Evolutionary conservation across 176 grass and related monocot species (phyloP), one percentile per base, ranked within the genome.

Genomic region (Carex pumila): DNA sequence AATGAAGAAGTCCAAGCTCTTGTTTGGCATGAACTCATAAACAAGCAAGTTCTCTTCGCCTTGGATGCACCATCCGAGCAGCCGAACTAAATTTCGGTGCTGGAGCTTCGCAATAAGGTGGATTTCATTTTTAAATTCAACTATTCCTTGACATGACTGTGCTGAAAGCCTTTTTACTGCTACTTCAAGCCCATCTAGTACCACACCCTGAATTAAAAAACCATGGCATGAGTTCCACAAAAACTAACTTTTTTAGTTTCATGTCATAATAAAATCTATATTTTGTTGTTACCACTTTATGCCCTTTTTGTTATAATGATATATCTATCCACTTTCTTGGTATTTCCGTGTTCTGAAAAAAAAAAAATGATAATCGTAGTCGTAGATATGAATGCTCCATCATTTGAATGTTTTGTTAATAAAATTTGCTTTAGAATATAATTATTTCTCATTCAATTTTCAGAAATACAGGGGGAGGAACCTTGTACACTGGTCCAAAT

Each of bases 71-170:
- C 64, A 90, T 15, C 88, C 88, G 2, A 87, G 59, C 45, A 90
- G 74, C 11, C 88, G 70, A 62, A 90, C 88, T 56, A 90, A 85
- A 31, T 90, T 90, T 25, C 80, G 68, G 45, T 90, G 88, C 52
- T 90, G 88, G 31, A 90, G 85, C 65, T 75, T 90, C 2, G 88
- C 88, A 50, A 90, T 90, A 66, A 90, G 65, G 6, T 72, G 25
- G 66, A 87, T 86, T 86, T 90, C 88, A 65, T 86, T 90, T 63
- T 84, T 87, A 37, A 90, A 90, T 78, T 90, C 88, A 17, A 86
- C 88, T 71, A 87, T 57, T 36, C 88, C 88, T 80, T 90, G 88
- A 19, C 19, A n/a, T 21, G 88, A 90, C 64, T 61, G 55, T 49
- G 58, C 79, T 6, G 88, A 87, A 7, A 90, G 85, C 60, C 85